Conservation (phyloP, 2,329 filamentous ascomycete species). For the Alternaria gansuensis region DNA sequence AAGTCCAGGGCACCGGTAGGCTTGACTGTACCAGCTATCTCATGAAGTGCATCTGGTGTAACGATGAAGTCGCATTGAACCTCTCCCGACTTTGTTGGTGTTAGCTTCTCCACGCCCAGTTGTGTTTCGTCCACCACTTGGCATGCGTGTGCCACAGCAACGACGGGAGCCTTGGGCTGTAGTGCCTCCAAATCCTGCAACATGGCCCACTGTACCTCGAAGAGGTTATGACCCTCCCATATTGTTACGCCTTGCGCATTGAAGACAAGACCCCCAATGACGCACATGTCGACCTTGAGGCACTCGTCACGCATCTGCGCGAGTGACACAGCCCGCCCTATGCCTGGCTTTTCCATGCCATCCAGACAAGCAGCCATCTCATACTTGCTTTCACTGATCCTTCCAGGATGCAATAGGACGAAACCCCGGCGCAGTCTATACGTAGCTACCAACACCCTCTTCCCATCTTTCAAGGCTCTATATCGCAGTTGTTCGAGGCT, state of each 20-base stretch:
- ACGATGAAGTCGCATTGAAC: conserved; percentile 56
- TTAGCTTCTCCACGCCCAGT: conserved; percentile 32
- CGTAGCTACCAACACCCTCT: conserved; percentile 55
- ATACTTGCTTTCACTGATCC: conserved; percentile 40
- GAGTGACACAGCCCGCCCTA: conserved; percentile 50
- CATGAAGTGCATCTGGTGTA: conserved; percentile 48
- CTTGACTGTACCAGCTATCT: conserved; percentile 44
- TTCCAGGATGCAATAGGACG: conserved; percentile 52
- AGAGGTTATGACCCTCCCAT: conserved; percentile 55
- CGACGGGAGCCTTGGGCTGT: conserved; percentile 34
- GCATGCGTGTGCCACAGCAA: conserved; percentile 55
- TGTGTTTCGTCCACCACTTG: conserved; percentile 52
- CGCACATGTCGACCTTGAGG: conserved; percentile 49
- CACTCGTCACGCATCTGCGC: conserved; percentile 47
- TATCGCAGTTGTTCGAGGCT: conserved; percentile 55
- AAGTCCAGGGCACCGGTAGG: conserved; percentile 53
- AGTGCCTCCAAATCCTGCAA: conserved; percentile 50
- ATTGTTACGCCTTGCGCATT: conserved; percentile 52
- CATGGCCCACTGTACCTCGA: conserved; percentile 58
- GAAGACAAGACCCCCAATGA: conserved; percentile 55
- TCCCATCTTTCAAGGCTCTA: conserved; percentile 54
- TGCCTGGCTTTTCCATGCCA: conserved; percentile 54
- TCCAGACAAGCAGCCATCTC: conserved; percentile 54
- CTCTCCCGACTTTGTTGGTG: conserved; percentile 49
- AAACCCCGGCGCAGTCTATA: conserved; percentile 56